Conservation (phyloP, 768 basidiomycete genomes). For the Cubamyces lactineus region DNA sequence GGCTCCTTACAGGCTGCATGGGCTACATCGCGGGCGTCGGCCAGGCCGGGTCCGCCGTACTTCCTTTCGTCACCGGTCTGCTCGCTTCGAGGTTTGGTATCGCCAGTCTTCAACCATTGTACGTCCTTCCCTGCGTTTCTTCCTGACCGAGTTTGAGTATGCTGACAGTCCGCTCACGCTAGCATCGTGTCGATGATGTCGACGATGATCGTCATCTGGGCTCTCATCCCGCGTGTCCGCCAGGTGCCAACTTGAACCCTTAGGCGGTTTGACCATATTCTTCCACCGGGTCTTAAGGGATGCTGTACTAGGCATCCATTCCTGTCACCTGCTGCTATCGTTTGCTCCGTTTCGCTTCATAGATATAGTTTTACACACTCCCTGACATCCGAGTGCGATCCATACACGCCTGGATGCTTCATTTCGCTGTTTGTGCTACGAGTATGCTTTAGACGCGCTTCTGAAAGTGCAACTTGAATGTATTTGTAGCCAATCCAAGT, state of each 20-base stretch:
- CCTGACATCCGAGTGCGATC: too few species aligned
- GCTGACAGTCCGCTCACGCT: not conserved
- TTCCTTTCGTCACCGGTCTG: slow-evolving; percentile 76
- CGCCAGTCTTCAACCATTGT: slow-evolving; percentile 64
- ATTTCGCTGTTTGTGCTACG: too few species aligned
- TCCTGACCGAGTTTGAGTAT: not conserved
- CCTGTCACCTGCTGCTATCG: not conserved
- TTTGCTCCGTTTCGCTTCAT: not conserved
- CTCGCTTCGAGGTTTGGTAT: slow-evolving; percentile 67
- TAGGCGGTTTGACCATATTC: too few species aligned
- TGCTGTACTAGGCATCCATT: not conserved
- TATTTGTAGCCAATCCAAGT: too few species aligned
- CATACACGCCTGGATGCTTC: too few species aligned
- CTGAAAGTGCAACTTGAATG: too few species aligned
- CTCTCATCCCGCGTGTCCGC: slow-evolving; percentile 45
- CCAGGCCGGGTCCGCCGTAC: slow-evolving; percentile 68
- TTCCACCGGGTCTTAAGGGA: not conserved
- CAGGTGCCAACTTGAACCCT: slow-evolving; percentile 21
- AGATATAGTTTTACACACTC: not conserved
- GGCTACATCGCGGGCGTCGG: slow-evolving; percentile 50
- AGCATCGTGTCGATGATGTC: slow-evolving; percentile 67
- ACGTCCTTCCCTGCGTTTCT: slow-evolving; percentile 31
- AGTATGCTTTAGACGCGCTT: too few species aligned
- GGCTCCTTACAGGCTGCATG: slow-evolving; percentile 62
- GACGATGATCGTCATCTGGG: slow-evolving; percentile 58